Conservation (phyloP, 331 rosid genomes). For the Acacia concinna region DNA sequence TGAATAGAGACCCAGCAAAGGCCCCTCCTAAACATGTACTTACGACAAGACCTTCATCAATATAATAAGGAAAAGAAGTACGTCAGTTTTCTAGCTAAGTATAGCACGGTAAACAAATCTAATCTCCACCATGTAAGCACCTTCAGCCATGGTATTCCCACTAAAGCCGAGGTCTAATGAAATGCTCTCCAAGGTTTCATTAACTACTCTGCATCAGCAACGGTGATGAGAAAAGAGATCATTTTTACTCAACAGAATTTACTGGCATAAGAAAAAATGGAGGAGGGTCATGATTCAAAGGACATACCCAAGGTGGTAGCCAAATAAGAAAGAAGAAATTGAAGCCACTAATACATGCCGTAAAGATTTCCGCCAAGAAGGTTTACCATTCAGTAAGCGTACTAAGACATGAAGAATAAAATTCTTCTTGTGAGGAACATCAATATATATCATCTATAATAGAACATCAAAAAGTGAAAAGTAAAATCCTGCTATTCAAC, state of each 20-base stretch:
- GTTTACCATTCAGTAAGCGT: slow-evolving; percentile 49
- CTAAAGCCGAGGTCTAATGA: slow-evolving; percentile 74
- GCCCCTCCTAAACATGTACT: slow-evolving; percentile 88
- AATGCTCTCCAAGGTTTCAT: slow-evolving; percentile 86
- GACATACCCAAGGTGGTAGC: slow-evolving; percentile 81
- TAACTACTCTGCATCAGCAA: slow-evolving; percentile 69
- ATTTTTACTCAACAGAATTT: neutral
- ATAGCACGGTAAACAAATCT: slow-evolving; percentile 1
- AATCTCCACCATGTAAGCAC: slow-evolving; percentile 37
- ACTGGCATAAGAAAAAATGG: slow-evolving; percentile 12
- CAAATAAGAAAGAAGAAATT: slow-evolving; percentile 75
- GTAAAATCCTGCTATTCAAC: neutral
- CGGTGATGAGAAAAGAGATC: slow-evolving; percentile 29
- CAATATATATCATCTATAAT: slow-evolving; percentile 17
- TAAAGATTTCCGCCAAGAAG: slow-evolving; percentile 65
- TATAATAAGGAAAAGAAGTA: slow-evolving; percentile 28
- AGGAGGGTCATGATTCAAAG: slow-evolving; percentile 29
- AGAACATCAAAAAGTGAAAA: neutral
- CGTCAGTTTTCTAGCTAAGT: slow-evolving; percentile 18
- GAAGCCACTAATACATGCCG: slow-evolving; percentile 70
- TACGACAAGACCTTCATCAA: slow-evolving; percentile 79
- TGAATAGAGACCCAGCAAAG: slow-evolving; percentile 72
- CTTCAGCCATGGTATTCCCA: slow-evolving; percentile 82
- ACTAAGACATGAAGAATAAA: slow-evolving; percentile 39
- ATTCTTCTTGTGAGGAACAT: slow-evolving; percentile 28